Evolutionary conservation across 2,329 filamentous ascomycete species (phyloP), one percentile per base, ranked within the genome.

Genomic region (Endoconidiophora polonica): DNA sequence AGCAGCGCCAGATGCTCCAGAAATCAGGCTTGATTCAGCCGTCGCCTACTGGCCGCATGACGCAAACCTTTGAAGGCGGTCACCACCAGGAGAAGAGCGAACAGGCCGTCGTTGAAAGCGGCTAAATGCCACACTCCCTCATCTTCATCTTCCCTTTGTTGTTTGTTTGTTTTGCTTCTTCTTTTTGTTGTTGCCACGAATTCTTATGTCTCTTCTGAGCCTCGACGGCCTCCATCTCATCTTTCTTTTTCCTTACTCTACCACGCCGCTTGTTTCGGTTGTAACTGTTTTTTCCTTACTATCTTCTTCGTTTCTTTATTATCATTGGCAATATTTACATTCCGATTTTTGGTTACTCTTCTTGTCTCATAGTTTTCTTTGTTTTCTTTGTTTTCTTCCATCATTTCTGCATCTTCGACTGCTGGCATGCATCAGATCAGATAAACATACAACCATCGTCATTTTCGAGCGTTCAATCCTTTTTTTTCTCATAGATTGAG

Each of bases 1-100:
- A 77, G 61, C 79, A 82, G 60, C 68, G 74, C 16, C 70, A 73
- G 58, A 63, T 81, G 54, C 63, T 81, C 1, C 52, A 54, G 40
- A 54, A 49, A 26, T 49, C 48, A 48, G 54, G 29, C 44, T 26
- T 54, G 10, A 50, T 55, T 40, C 42, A 54, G 14, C 52, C 52
- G 3, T 51, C 52, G 2, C 43, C 53, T 2, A 53, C 53, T 6
- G 18, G 22, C 10, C 37, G 40, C 46, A 55, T 37, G 48, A 55
- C 23, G 50, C 57, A 40, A 50, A 51, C 41, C n/a, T 22, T 57
- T 58, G 22, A 55, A 55, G 48, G 56, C 63, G 40, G 60, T 55
- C 40, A 59, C 58, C 44, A 61, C 61, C 48, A 65, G 64, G 54
- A 55, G 61, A 26, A 59, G 66, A 47, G 62, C 58, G 12, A 66